A percentile compares a stretch with the other conserved stretches of the same genome.
Evolutionary conservation across 768 basidiomycete species (phyloP).

Genomic region (Lentinula aciculospora): DNA sequence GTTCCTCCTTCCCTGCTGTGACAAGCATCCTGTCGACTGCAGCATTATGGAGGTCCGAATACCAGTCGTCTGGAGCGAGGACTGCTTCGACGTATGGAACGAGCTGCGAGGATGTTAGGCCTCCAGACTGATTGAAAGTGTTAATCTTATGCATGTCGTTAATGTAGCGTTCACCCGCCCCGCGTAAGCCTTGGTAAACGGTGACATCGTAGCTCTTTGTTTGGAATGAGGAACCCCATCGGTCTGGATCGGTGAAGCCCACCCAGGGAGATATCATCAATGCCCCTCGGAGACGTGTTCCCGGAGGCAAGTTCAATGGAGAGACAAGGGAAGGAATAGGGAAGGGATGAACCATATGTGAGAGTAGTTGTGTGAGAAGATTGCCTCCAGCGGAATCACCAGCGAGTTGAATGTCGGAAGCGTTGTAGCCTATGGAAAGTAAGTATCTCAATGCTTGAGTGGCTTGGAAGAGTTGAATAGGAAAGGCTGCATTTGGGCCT

Average conservation of each 20-base stretch:
- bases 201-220: slow-evolving; percentile 21
- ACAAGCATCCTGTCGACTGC: slow-evolving; percentile 30
- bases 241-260: slow-evolving; percentile 16
- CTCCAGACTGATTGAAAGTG: too few relatives aligned
- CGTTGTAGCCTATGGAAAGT: slow-evolving; percentile 11
- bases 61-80: slow-evolving; percentile 28
- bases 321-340: background rate
- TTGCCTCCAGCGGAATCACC: slow-evolving; percentile 19
- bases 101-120: too few relatives aligned
- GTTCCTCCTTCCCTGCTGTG: slow-evolving; percentile 29
- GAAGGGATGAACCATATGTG: slow-evolving; percentile 16
- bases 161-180: slow-evolving; percentile 7
- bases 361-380: slow-evolving; percentile 14
- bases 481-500: slow-evolving; percentile 11
- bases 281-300: slow-evolving; percentile 22
- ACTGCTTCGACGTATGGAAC: slow-evolving; percentile 23
- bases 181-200: slow-evolving; percentile 16
- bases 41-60: slow-evolving; percentile 19
- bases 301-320: slow-evolving; percentile 14
- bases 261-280: slow-evolving; percentile 29
- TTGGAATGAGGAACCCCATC: slow-evolving; percentile 1
- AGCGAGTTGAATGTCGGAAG: slow-evolving; percentile 12
- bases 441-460: slow-evolving; percentile 11
- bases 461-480: slow-evolving; percentile 15
- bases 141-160: too few relatives aligned